Conservation (phyloP, 2,329 filamentous ascomycete species). For the Ophidiomyces ophidiicola region DNA sequence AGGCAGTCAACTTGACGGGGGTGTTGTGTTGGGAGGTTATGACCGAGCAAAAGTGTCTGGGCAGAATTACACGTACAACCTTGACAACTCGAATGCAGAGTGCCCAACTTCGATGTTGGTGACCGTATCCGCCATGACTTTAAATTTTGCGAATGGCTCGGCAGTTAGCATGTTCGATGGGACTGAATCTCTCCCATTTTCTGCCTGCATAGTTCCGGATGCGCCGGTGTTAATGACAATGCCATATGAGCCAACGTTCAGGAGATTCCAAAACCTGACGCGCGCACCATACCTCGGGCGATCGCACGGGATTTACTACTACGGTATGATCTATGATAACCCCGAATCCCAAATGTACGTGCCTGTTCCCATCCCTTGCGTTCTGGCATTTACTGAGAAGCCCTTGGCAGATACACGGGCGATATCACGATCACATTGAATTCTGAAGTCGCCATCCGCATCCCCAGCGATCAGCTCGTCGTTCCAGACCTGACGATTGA, state of each 20-base stretch:
- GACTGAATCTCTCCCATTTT: constrained; percentile 19
- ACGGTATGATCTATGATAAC: not conserved
- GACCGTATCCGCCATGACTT: constrained; percentile 8
- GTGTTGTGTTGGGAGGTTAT: constrained; percentile 12
- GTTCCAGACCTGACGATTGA: constrained; percentile 20
- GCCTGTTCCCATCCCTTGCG: not conserved
- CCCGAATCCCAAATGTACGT: constrained; percentile 1
- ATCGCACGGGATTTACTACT: not conserved
- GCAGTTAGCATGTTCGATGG: not conserved
- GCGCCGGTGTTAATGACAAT: constrained; percentile 1
- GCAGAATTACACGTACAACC: constrained; percentile 2
- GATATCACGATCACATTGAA: constrained; percentile 15
- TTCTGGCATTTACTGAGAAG: not conserved
- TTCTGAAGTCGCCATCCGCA: constrained; percentile 16
- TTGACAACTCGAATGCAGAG: not conserved
- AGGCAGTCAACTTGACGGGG: constrained; percentile 11
- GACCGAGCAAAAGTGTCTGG: constrained; percentile 13
- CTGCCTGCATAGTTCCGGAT: constrained; percentile 7
- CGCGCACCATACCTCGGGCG: not conserved
- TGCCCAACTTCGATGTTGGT: constrained; percentile 11
- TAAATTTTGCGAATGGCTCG: constrained; percentile 1
- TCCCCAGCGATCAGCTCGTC: constrained; percentile 25
- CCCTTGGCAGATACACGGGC: constrained; percentile 10
- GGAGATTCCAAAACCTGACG: not conserved
- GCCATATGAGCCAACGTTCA: constrained; percentile 1